These are phyloP conservation scores for Saccharomycopsis capsularis DNA, from an alignment of 805 yeast species.

Conservation along the genomic window DNA sequence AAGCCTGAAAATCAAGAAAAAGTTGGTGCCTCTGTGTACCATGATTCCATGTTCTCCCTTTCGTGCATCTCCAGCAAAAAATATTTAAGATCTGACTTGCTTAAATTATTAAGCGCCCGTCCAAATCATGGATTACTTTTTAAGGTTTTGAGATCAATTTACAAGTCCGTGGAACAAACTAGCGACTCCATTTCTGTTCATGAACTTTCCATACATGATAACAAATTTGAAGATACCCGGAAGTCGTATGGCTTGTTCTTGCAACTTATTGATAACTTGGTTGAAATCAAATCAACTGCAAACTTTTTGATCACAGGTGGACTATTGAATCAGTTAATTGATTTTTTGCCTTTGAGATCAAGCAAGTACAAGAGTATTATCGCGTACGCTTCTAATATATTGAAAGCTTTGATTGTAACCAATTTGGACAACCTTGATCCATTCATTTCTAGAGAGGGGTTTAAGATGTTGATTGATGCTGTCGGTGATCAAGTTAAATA, in stretches of 20 bases:
- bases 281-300: slow-evolving; percentile 46
- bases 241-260: slow-evolving; percentile 40
- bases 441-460: slow-evolving; percentile 64
- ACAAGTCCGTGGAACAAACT: slow-evolving; percentile 41
- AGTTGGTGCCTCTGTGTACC: slow-evolving; percentile 32
- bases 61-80: slow-evolving; percentile 62
- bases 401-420: slow-evolving; percentile 38
- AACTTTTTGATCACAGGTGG: slow-evolving; percentile 52
- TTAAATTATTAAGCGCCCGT: slow-evolving; percentile 75
- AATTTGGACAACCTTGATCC: slow-evolving; percentile 48
- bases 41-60: slow-evolving; percentile 58
- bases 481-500: slow-evolving; percentile 57
- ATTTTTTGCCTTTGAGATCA: slow-evolving; percentile 48
- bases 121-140: slow-evolving; percentile 79
- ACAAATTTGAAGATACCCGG: slow-evolving; percentile 40
- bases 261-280: slow-evolving; percentile 54
- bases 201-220: slow-evolving; percentile 23
- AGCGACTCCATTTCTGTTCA: slow-evolving; percentile 1
- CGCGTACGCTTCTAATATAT: slow-evolving; percentile 56
- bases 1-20: slow-evolving; percentile 49
- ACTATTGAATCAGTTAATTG: slow-evolving; percentile 55
- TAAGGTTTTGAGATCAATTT: slow-evolving; percentile 61
- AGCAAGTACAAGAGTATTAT: slow-evolving; percentile 48
- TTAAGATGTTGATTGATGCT: slow-evolving; percentile 50
- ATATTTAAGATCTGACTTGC: slow-evolving; percentile 67